Percentiles rank a stretch among this genome's conserved stretches.
These are phyloP conservation scores for Starmerella davenportii DNA, from an alignment of 805 yeast genomes.

Conservation along the genomic window DNA sequence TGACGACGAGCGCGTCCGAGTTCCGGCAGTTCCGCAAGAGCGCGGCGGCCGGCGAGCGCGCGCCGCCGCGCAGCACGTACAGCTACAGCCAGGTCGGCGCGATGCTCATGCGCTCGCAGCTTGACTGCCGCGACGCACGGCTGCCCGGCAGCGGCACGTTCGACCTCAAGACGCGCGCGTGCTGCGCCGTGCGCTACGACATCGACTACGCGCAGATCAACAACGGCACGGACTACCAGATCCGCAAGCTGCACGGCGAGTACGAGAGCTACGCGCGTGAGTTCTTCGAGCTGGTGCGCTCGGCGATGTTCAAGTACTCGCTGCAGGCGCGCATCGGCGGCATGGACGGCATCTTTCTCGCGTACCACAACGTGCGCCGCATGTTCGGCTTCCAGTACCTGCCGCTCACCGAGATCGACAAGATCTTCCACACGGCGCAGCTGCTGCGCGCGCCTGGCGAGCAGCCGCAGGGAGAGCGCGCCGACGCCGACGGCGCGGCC, in stretches of 20 bases:
- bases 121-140: conserved; percentile 60
- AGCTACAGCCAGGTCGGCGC: conserved; percentile 55
- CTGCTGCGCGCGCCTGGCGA: background rate
- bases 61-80: conserved; percentile 23
- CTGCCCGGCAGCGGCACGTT: conserved; percentile 84
- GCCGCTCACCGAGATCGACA: conserved; percentile 56
- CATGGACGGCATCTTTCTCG: conserved; percentile 91
- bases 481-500: conserved; percentile 1
- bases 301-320: conserved; percentile 67
- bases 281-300: conserved; percentile 49
- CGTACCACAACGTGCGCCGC: conserved; percentile 65
- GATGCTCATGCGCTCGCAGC: conserved; percentile 73
- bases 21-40: conserved; percentile 28
- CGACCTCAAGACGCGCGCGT: conserved; percentile 85
- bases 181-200: conserved; percentile 68
- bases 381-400: conserved; percentile 84
- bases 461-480: conserved; percentile 15
- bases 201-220: conserved; percentile 38
- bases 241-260: conserved; percentile 41
- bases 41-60: background rate
- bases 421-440: conserved; percentile 35
- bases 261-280: conserved; percentile 76
- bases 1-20: conserved; percentile 41
- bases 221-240: conserved; percentile 48
- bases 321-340: conserved; percentile 87